Conservation (phyloP, 192 early-diverging fungal species). For the Coemansia sp. region DNA sequence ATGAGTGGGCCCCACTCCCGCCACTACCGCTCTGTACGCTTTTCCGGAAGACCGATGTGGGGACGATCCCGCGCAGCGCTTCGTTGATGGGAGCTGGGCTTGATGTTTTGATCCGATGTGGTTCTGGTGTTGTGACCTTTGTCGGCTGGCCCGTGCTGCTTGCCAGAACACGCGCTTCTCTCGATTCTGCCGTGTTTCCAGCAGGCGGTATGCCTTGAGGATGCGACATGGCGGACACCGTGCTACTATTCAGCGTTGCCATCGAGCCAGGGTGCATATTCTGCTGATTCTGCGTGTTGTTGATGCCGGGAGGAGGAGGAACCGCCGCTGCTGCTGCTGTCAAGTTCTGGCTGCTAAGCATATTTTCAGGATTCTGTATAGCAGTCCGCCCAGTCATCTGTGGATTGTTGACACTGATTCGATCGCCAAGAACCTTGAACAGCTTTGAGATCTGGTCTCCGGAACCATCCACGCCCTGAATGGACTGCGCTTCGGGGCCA, state of each 20-base stretch:
- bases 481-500: background rate
- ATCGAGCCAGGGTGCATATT: background rate
- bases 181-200: background rate
- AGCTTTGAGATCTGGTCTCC: slow-evolving; percentile 48
- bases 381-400: background rate
- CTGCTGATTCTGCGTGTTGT: background rate
- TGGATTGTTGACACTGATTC: slow-evolving; percentile 32
- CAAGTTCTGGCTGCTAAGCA: background rate
- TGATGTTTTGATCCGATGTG: slow-evolving; percentile 25
- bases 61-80: slow-evolving; percentile 52
- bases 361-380: background rate
- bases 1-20: background rate
- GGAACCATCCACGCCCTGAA: background rate
- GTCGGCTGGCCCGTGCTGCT: background rate
- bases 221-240: background rate
- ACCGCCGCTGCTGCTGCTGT: too few relatives aligned
- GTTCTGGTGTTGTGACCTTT: background rate
- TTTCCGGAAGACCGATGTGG: slow-evolving; percentile 54
- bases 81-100: slow-evolving; percentile 51
- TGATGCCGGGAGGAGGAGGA: too few relatives aligned
- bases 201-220: background rate
- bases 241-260: background rate
- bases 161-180: background rate
- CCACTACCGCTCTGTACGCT: slow-evolving; percentile 32
- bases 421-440: slow-evolving; percentile 48